Evolutionary conservation across 2,329 filamentous ascomycete genomes (phyloP), one percentile per base, ranked within the genome.

Genomic region (Ophiostoma quercus): DNA sequence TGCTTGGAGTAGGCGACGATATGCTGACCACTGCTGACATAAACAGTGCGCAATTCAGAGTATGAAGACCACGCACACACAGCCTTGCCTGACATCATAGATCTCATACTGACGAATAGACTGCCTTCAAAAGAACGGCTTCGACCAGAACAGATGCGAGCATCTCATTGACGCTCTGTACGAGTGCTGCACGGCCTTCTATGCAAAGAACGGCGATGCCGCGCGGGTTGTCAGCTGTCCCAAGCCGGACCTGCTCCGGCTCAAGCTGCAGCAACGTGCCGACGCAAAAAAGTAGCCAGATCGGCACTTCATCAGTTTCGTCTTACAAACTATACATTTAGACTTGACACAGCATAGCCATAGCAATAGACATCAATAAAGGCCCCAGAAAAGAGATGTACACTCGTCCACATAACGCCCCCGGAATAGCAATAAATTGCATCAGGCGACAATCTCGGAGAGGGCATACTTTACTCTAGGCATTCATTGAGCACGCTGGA

Each of bases 401-500:
- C 78, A 79, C 78, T 78, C 77, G 76, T 77, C 78, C 79, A 73
- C 75, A 75, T 71, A 74, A 76, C 76, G 79, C 78, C 75, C 72
- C 80, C 81, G 74, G 75, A 78, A 71, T 14, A 68, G 71, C 73
- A 75, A 72, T 75, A 82, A 78, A 77, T 74, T 65, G 62, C 51
- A 62, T 77, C 82, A 84, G 89, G 87, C 81, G 89, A 91, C 88
- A 84, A 84, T 81, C 84, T 86, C 83, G 89, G 87, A 86, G 86
- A 90, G 88, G 87, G 88, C 62, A 65, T 65, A 65, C 84, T 84
- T 87, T 84, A 79, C 91, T 92, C 96, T 92, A 90, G 94, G 91
- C 91, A 85, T 91, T 93, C 92, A 89, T 94, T 87, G 93, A 99
- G 95, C 95, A 92, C 94, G 94, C 92, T 84, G 83, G 73, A 90